Conservation (phyloP, 2,329 filamentous ascomycete genomes). For the Fusarium bulbicola region DNA sequence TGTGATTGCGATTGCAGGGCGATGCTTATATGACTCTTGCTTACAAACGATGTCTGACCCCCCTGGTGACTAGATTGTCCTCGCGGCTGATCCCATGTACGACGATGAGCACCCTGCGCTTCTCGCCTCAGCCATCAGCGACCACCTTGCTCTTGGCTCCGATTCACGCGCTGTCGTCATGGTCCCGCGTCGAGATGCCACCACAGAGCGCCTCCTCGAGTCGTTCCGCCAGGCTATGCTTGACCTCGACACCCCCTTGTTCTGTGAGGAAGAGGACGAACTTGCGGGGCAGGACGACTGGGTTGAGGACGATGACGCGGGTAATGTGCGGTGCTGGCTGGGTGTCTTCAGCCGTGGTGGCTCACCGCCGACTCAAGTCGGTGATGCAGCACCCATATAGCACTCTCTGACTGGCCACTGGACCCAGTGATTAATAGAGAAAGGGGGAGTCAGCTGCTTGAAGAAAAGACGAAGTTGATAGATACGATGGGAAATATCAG, state of each 20-base stretch:
- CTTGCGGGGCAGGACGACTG: constrained; percentile 79
- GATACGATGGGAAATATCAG: not conserved
- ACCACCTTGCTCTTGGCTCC: constrained; percentile 67
- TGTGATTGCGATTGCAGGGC: constrained; percentile 19
- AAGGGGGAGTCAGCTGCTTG: not conserved
- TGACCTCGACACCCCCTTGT: constrained; percentile 55
- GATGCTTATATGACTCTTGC: constrained; percentile 11
- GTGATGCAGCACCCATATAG: constrained; percentile 6
- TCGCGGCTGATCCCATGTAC: constrained; percentile 89
- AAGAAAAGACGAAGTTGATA: constrained; percentile 3
- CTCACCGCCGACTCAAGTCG: constrained; percentile 23
- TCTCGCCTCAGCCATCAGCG: constrained; percentile 74
- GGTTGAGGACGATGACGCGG: constrained; percentile 62
- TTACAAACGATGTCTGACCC: constrained; percentile 21
- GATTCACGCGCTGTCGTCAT: constrained; percentile 78
- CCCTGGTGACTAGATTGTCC: constrained; percentile 65
- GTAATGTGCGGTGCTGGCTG: constrained; percentile 73
- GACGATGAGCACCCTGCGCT: constrained; percentile 82
- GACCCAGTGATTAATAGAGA: not conserved
- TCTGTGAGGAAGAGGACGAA: constrained; percentile 67
- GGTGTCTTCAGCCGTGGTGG: constrained; percentile 62
- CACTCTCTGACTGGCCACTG: not conserved
- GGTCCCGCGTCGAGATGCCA: constrained; percentile 79
- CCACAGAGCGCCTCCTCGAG: constrained; percentile 67
- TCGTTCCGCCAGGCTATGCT: constrained; percentile 71